Base-by-base conservation (phyloP, 106 monocot genomes). In the Phalaenopsis aphrodite region DNA sequence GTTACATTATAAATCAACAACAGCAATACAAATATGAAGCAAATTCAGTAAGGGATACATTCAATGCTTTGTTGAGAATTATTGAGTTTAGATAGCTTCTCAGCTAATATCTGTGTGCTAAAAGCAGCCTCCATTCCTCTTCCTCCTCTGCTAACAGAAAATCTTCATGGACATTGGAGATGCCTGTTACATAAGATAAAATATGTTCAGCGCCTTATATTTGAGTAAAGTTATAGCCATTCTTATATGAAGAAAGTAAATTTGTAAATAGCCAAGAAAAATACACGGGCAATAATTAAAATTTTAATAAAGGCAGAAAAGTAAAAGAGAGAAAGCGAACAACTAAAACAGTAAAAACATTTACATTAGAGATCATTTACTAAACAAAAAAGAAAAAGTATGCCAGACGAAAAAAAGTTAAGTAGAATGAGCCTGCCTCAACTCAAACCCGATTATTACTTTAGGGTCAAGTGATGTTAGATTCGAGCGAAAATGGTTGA, bases 51-150 rank as follows among this genome's bases (percentile, higher is more conserved):
- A 39, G 41, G 75, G 47, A 75, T 76, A 49, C 76, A 76, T 76
- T 76, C 76, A 49, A 76, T 76, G 76, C 76, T 76, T 76, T 76
- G 76, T 30, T 76, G 49, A 24, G 48, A 76, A 48, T 75, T 75
- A 41, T 75, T 75, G 47, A 75, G 75, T 39, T 75, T 75, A 75
- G 75, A 75, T 48, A 75, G 75, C 75, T 75, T 75, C 75, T 75
- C 75, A 48, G 45, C 12, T 46, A 75, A 75, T 75, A 75, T 46
- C 47, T 75, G 75, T 47, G 75, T 48, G 48, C 76, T 49, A 76
- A 76, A 49, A 76, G 48, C 21, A 30, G 76, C 30, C 48, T 49
- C 75, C 75, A 75, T 75, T 30, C 30, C 30, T 30, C 43, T 4
- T 45, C 49, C 76, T 76, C 47, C 76, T 49, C 46, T 16, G 8